Base-by-base conservation (phyloP, 2,329 filamentous ascomycete species). In the Mycosphaerella sp. region DNA sequence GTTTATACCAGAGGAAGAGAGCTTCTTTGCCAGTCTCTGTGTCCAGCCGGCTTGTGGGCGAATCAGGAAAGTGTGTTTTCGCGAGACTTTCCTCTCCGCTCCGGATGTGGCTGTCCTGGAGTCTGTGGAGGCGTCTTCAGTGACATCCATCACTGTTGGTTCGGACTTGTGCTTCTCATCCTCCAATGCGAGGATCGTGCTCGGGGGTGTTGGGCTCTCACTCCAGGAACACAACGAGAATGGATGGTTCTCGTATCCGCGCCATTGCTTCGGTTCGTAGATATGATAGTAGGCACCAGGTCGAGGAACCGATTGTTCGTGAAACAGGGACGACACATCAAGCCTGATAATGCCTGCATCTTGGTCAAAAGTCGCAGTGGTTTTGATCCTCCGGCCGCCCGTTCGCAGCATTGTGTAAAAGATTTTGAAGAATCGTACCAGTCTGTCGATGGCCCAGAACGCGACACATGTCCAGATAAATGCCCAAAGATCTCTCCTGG, bases 41-140 rank as follows among this genome's bases (percentile, higher is more conserved):
- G 78, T 80, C 68, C 76, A 78, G 47, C 78, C 76, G 45, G 74
- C 68, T 58, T 74, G 78, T 0, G 77, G 78, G 1, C 77, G 72
- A 48, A 80, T 73, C 59, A 75, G 73, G 61, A 79, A 79, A 5
- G 72, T 68, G 5, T 79, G 62, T 42, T 36, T 12, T n/a, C 66
- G 64, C 6, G 17, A 10, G 39, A 23, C 6, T 14, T 36, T 10
- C 26, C 14, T 46, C 40, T 26, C 45, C 38, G 44, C 42, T 23
- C n/a, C 31, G 32, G 29, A 42, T 26, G 8, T 11, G 11, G 9
- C 21, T 2, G n/a, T 48, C 38, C 4, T n/a, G 31, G 12, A 23
- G 1, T 10, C 39, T 14, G n/a, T 21, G 6, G 14, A 8, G 29
- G 23, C 44, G 3, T 21, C 21, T 21, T 21, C 21, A 3, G 21